Percentiles rank a stretch among this genome's conserved stretches.
Conservation (phyloP, 768 basidiomycete species). For the Candolleomyces eurysporus region DNA sequence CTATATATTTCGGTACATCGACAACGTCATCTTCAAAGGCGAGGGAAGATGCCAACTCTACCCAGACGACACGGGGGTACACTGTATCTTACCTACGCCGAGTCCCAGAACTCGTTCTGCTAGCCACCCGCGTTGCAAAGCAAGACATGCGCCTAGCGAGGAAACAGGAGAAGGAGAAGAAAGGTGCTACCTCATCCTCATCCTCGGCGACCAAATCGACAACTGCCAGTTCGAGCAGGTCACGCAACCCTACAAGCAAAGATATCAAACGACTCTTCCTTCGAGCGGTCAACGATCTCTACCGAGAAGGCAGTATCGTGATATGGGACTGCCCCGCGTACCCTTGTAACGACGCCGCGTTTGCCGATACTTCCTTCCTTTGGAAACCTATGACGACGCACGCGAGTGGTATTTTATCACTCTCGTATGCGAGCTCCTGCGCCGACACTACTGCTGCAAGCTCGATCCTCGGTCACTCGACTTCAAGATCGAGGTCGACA, state of each 20-base stretch:
- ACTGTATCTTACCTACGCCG: conserved; percentile 75
- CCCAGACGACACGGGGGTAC: conserved; percentile 42
- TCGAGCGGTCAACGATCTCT: conserved; percentile 60
- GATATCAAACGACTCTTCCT: conserved; percentile 65
- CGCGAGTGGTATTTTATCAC: conserved; percentile 10
- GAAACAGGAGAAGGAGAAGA: conserved; percentile 48
- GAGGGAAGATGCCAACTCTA: background rate
- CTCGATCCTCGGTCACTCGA: conserved; percentile 8
- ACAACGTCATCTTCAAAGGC: background rate
- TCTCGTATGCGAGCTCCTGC: conserved; percentile 27
- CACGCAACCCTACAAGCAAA: conserved; percentile 30
- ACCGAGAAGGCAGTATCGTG: conserved; percentile 71
- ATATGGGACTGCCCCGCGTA: conserved; percentile 67
- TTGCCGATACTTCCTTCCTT: conserved; percentile 30
- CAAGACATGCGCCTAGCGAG: conserved; percentile 44
- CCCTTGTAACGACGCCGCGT: conserved; percentile 16
- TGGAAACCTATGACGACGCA: conserved; percentile 46
- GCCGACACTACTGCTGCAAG: conserved; percentile 15
- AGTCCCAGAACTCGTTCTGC: conserved; percentile 65
- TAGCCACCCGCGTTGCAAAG: conserved; percentile 64
- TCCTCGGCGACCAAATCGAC: conserved; percentile 1
- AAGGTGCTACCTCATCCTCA: conserved; percentile 8
- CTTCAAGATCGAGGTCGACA: background rate
- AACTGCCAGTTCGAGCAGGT: background rate
- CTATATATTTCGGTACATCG: background rate